Base-by-base conservation (phyloP, 2,329 filamentous ascomycete genomes). In the Pestalotiopsis sp. region DNA sequence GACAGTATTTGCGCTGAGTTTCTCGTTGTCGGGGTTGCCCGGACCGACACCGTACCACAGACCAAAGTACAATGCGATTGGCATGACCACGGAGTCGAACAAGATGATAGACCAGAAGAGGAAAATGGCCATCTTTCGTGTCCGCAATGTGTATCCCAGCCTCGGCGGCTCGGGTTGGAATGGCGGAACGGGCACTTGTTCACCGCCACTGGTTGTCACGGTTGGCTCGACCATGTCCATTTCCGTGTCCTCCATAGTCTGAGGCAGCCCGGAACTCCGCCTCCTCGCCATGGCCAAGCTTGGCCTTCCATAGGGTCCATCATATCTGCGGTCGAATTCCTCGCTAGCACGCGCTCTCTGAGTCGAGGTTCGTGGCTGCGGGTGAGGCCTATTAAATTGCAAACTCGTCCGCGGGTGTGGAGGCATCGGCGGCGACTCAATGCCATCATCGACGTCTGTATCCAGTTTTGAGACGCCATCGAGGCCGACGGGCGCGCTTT, bases 31-130 rank as follows among this genome's bases (percentile, higher is more conserved):
- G 84, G 76, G 36, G 79, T 70, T 70, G 20, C 70, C 70, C 14
- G 70, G 69, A 27, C 70, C 70, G 36, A 67, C 66, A 69, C 81
- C 82, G 71, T 90, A 90, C 85, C 86, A 89, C 59, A 90, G 80
- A 61, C 84, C 82, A 81, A 87, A 91, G 78, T 90, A 90, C 5
- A 90, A 80, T 3, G 82, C 84, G 69, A 90, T 82, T 25, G 89
- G 89, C 78, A 89, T 86, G 68, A 81, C 84, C 68, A 89, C 80
- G 63, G 84, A 86, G 78, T 90, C 88, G 68, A 90, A 74, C 14
- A 90, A 75, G 68, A 90, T 88, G 49, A 90, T 76, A 1, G 79
- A 80, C 88, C 88, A 90, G 79, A 90, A 90, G 70, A 87, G 78
- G 59, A 84, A 80, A 70, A 90, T 89, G 57, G 83, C 81, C 78